phyloP scores from a whole-genome alignment of 306 rosid genomes.

The Cucurbita ficifolia region DNA sequence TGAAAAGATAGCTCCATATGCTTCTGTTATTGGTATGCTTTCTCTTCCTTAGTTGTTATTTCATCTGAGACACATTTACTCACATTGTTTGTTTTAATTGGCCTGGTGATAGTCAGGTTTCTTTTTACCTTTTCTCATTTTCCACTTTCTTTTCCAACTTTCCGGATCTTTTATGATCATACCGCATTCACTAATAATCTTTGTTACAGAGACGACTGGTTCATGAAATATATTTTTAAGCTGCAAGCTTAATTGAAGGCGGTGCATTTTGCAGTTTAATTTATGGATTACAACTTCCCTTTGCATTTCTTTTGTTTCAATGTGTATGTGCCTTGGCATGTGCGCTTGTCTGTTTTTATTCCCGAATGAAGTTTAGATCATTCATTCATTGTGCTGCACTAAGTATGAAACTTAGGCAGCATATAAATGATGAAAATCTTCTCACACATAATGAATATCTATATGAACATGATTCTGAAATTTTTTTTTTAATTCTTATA shows the following conservation, averaged over 20 bases:
- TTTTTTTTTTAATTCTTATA: neutral
- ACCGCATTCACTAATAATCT: neutral
- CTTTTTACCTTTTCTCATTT: neutral
- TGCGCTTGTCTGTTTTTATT: neutral
- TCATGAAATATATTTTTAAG: neutral
- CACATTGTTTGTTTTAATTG: neutral
- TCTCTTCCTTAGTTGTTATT: constrained; percentile 10
- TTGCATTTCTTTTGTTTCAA: neutral
- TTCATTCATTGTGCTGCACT: neutral
- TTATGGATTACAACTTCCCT: neutral
- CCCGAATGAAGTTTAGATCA: neutral
- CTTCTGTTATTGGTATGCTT: constrained; percentile 70
- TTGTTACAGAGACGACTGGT: neutral
- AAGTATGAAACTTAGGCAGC: neutral
- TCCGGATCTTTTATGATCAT: neutral
- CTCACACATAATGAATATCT: neutral
- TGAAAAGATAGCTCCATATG: constrained; percentile 61
- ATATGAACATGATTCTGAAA: neutral
- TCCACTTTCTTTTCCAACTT: neutral
- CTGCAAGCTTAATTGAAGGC: neutral
- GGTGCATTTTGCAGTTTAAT: neutral
- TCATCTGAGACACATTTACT: constrained; percentile 7
- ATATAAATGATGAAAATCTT: neutral
- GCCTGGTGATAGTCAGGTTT: neutral
- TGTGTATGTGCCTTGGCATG: neutral